Base-by-base conservation (phyloP, 2,329 filamentous ascomycete genomes). In the Colletotrichum somersetense region DNA sequence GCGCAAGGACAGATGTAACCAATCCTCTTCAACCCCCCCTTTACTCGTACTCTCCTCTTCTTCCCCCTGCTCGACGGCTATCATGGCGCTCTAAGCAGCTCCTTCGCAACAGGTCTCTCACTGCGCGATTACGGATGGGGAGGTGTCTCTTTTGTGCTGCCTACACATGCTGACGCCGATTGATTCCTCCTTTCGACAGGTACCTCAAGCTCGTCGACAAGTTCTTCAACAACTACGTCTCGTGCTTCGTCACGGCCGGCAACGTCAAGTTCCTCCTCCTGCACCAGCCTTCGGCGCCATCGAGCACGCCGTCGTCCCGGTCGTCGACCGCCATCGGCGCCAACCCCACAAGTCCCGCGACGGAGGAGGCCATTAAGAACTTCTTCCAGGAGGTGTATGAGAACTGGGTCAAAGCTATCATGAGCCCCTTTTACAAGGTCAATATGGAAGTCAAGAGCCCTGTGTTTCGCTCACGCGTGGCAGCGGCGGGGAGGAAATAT, bases 321-420 rank as follows among this genome's bases (percentile, higher is more conserved):
- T 89, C 88, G 23, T 91, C 89, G 73, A 91, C 92, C n/a, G 91
- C 91, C 52, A 92, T 94, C 70, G 92, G 90, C 67, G 91, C 92
- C 75, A 98, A 97, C 81, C 96, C 96, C 0, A 96, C 92, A 3
- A 93, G 92, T 71, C 92, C 94, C 7, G 94, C 96, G 80, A 97
- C 96, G 6, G 96, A 99, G 83, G 96, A 99, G 84, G 96, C 96
- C 5, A 93, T 98, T 77, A 91, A 94, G 80, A 94, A 94, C 82
- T 99, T 98, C 85, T 97, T 99, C 85, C 88, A 89, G 20, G 96
- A 99, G 80, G 93, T 98, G 16, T 98, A 98, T 83, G 96, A 99
- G 83, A 94, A 91, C 76, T 99, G 96, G 92, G 90, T 97, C 75
- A 99, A 99, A 87, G 93, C 95, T 16, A 91, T 95, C 70, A 98